Evolutionary conservation across 345 rosid species (phyloP).

Genomic region (Heritiera fomes): DNA sequence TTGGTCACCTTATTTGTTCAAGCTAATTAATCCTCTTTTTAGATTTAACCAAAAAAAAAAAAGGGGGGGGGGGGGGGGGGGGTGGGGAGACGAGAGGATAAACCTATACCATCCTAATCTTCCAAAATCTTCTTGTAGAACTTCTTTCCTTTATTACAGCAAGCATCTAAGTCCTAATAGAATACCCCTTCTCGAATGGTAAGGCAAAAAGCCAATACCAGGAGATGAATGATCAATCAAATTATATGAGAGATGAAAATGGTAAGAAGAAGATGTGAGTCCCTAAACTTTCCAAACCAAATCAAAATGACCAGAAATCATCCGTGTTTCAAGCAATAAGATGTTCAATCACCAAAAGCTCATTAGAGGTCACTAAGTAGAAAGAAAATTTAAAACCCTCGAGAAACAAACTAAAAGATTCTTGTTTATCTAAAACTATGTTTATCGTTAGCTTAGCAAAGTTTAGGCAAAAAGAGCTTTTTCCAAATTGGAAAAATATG

Average conservation of each 20-base stretch:
- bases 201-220: not conserved
- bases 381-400: not conserved
- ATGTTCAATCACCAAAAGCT: not conserved
- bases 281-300: not conserved
- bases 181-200: not conserved
- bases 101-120: not conserved
- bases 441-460: not conserved
- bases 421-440: not conserved
- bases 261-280: not conserved
- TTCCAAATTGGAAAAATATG: not conserved
- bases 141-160: not conserved
- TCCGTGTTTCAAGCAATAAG: conserved; percentile 11
- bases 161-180: not conserved
- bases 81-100: not conserved
- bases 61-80: no score
- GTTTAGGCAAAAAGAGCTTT: not conserved
- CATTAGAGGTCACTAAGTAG: not conserved
- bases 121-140: not conserved
- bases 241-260: not conserved
- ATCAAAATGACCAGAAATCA: conserved; percentile 5
- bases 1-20: not conserved
- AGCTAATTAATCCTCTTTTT: not conserved
- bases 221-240: conserved; percentile 2
- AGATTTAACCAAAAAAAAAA: no score
- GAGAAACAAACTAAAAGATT: not conserved